Base-by-base conservation (phyloP, 768 basidiomycete species). In the Pleurotus djamor region DNA sequence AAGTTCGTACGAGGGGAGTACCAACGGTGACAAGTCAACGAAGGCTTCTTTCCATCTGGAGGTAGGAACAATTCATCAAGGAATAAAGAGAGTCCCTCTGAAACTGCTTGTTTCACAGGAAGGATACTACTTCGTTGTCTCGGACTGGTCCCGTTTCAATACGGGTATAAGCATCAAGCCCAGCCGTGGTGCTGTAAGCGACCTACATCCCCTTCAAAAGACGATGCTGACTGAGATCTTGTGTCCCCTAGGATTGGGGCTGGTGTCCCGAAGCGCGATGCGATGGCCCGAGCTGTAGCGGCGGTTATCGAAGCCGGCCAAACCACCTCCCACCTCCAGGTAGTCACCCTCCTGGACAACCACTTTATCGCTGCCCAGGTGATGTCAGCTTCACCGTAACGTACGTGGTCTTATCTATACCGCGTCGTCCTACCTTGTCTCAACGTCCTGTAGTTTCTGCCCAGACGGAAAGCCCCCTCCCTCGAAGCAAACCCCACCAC, bases 21-120 rank as follows among this genome's bases (percentile, higher is more conserved):
- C 54, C 12, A 56, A 38, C 38, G 41, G 54, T 44, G 54, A 56
- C 54, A 56, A 56, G 54, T 56, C 54, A 41, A 56, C 54, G n/a
- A 41, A 34, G 28, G 54, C 41, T 32, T 56, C 54, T n/a, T 56
- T 56, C n/a, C 54, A 44, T 32, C 54, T 56, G 21, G 54, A 44
- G 54, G 54, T 56, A 43, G 44, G 54, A 12, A 12, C 33, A 14
- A 14, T 43, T n/a, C 7, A 16, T 35, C 34, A 55, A 14, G 21
- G 21, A 3, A 28, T 28, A 3, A 28, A 28, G 21, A 28, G 21
- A 28, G 21, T 28, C 21, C 21, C 21, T 28, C 21, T 28, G 21
- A 28, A 28, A 28, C 21, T 28, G 21, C 21, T 28, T 28, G 21
- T 56, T 43, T 17, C n/a, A 41, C 32, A 56, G 54, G 54, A 56